Percentiles rank a stretch among this genome's conserved stretches.
phyloP scores from a whole-genome alignment of 495 filamentous ascomycete genomes.

The Delitschia confertaspora region DNA sequence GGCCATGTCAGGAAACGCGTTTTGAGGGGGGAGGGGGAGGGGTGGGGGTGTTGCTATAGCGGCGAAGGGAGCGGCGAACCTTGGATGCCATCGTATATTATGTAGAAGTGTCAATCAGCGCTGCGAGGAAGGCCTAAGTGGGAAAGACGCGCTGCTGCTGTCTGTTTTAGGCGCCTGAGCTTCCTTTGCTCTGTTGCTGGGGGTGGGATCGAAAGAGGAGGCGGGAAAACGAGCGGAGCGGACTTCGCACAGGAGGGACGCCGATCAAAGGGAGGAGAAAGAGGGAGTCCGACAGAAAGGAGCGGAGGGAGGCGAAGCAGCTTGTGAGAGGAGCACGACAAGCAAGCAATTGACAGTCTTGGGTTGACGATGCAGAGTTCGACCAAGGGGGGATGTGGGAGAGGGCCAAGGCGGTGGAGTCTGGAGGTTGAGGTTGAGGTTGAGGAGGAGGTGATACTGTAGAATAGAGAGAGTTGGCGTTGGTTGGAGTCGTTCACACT shows the following conservation, averaged over 20 bases:
- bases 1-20: conserved; percentile 12
- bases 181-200: no score
- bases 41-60: not conserved
- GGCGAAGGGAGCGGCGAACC: conserved; percentile 10
- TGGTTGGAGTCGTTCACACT: no score
- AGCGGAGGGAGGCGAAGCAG: not conserved
- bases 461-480: not conserved
- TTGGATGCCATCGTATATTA: conserved; percentile 28
- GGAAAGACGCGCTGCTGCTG: conserved; percentile 6
- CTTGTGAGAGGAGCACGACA: not conserved
- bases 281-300: not conserved
- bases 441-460: not conserved
- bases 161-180: no score
- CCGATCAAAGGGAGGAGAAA: conserved; percentile 8
- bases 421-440: not conserved
- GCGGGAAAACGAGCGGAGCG: conserved; percentile 23
- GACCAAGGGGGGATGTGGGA: no score
- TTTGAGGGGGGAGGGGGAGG: not conserved
- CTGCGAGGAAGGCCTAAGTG: not conserved
- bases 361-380: no score
- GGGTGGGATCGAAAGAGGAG: conserved; percentile 25
- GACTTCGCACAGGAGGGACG: not conserved
- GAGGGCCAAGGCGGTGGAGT: not conserved
- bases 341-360: no score
- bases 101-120: not conserved